phyloP scores from a whole-genome alignment of 371 early-diverging fungal species.

The Rhizomucor miehei region DNA sequence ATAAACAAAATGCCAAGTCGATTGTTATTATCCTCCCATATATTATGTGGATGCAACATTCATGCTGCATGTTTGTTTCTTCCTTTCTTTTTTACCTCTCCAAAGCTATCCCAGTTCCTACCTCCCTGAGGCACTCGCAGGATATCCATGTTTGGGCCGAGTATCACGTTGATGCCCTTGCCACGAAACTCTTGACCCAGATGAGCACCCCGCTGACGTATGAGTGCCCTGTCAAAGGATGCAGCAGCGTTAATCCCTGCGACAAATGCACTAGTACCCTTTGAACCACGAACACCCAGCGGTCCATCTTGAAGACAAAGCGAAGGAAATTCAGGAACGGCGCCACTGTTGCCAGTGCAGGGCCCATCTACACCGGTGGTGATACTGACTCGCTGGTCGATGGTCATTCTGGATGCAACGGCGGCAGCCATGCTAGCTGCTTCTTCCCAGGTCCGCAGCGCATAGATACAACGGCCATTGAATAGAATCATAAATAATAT shows the following conservation, averaged over 20 bases:
- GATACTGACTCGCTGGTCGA: slow-evolving; percentile 38
- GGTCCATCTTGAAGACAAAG: slow-evolving; percentile 54
- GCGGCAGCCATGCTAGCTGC: slow-evolving; percentile 29
- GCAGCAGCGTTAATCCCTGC: slow-evolving; percentile 53
- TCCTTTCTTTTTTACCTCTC: slow-evolving; percentile 16
- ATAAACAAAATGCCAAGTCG: too few species aligned
- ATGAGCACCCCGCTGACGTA: slow-evolving; percentile 38
- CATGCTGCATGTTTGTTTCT: too few species aligned
- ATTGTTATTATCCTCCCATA: too few species aligned
- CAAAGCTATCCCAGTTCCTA: slow-evolving; percentile 56
- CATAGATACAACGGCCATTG: too few species aligned
- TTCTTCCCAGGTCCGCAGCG: slow-evolving; percentile 25
- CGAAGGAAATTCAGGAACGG: slow-evolving; percentile 46
- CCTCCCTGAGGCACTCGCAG: slow-evolving; percentile 28
- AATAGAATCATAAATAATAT: too few species aligned
- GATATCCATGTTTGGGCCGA: slow-evolving; percentile 34
- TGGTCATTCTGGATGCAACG: slow-evolving; percentile 22
- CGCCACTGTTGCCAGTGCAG: slow-evolving; percentile 48
- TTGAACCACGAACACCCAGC: slow-evolving; percentile 43
- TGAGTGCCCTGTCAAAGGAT: slow-evolving; percentile 43
- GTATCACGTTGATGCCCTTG: slow-evolving; percentile 44
- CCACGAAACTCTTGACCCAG: slow-evolving; percentile 46
- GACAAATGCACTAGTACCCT: slow-evolving; percentile 39
- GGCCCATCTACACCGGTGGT: slow-evolving; percentile 49
- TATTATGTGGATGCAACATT: too few species aligned